Evolutionary conservation across 179 eudicot species (phyloP).

Genomic region (Spinacia oleracea): DNA sequence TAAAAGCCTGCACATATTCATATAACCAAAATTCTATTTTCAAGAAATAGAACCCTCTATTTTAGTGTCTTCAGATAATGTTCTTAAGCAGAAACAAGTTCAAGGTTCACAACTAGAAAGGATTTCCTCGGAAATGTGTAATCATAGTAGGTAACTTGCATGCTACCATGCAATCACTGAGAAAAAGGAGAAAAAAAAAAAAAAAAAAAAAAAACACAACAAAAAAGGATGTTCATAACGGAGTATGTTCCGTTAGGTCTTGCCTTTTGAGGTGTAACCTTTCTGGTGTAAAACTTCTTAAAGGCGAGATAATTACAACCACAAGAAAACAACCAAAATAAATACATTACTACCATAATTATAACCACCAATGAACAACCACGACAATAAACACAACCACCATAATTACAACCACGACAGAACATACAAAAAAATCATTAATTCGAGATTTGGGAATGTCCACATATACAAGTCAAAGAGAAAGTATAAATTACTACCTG

Average conservation of each 20-base stretch:
- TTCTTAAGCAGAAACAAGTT: background rate
- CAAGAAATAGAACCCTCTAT: constrained; percentile 4
- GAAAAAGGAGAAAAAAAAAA: background rate
- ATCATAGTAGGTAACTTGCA: background rate
- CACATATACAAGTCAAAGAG: background rate
- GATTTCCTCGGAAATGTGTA: background rate
- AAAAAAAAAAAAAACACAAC: background rate
- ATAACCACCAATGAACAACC: too few species aligned
- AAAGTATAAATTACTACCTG: background rate
- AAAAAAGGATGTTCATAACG: background rate
- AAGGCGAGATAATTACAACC: too few species aligned
- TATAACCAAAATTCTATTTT: background rate
- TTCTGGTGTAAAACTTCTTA: too few species aligned
- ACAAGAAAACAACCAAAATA: too few species aligned
- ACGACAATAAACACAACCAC: background rate
- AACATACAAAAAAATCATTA: background rate
- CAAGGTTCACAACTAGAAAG: too few species aligned
- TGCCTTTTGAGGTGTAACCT: background rate
- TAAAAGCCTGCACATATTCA: background rate
- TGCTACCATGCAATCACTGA: background rate
- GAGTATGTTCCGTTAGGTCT: background rate
- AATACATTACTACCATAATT: too few species aligned
- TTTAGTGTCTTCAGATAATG: background rate
- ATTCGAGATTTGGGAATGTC: background rate
- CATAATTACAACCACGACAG: background rate